Base-by-base conservation (phyloP, 129 eudicot species). In the Chrysanthemum makinoi region DNA sequence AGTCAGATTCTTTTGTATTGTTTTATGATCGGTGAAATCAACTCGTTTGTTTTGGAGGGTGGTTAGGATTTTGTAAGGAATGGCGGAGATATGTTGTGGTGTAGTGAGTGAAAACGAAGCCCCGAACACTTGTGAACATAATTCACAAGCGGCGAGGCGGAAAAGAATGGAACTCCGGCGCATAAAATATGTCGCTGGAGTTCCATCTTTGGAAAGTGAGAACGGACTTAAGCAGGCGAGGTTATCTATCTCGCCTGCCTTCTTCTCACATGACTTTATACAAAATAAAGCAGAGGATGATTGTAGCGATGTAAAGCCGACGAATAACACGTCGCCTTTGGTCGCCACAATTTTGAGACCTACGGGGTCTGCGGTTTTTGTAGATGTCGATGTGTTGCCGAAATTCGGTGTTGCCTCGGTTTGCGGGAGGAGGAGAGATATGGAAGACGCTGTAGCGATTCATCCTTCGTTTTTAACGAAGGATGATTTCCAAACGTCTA, bases 391-490 rank as follows among this genome's bases (percentile, higher is more conserved):
- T 13, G n/a, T 18, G 77, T 2, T n/a, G 5, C 89, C 95, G 47
- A 87, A 84, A 71, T 87, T 81, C 71, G 97, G 97, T 2, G 72
- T 75, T 9, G 82, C 96, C 1, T 91, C 97, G 43, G 90, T 91
- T 11, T 88, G 96, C 13, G 97, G 97, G 8, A 65, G 96, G 44
- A 72, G 97, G 70, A 79, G 96, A 22, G 90, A 88, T n/a, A 91
- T 91, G 97, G 97, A 88, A 60, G 97, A 91, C 16, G 95, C 95
- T 0, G 96, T 91, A 0, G 87, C 97, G 1, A 70, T 88, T 70
- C 89, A 88, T 53, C 96, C 96, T 62, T 80, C 79, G 44, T 79
- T 91, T 64, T 72, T 77, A 69, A 68, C 77, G 51, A 19, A 43
- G 16, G 83, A 75, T 0, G 65, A 69, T 10, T 66, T 60, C 12